Evolutionary conservation across 371 early-diverging fungal species (phyloP).

Genomic region (Cokeromyces recurvatus): DNA sequence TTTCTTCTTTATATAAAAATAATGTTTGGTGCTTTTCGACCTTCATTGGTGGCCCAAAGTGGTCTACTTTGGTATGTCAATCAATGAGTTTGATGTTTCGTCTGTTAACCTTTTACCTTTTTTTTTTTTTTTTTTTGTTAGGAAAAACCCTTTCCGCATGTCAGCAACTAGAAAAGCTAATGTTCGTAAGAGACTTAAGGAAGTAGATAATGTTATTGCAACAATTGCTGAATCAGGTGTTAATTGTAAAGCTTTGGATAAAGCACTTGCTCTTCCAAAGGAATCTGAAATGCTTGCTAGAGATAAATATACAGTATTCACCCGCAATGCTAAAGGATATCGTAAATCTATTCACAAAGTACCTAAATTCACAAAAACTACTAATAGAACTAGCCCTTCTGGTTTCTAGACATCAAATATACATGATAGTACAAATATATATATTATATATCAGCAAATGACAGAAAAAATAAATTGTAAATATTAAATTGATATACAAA

Average conservation of each 20-base stretch:
- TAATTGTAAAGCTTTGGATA: conserved; percentile 80
- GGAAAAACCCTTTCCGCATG: conserved; percentile 81
- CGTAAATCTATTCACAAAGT: conserved; percentile 96
- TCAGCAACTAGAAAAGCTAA: conserved; percentile 91
- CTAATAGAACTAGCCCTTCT: conserved; percentile 76
- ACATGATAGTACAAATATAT: neutral
- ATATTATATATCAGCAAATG: no score
- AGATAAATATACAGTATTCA: conserved; percentile 93
- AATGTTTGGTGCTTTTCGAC: conserved; percentile 79
- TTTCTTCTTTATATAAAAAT: neutral
- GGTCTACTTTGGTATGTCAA: conserved; percentile 64
- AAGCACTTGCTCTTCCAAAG: conserved; percentile 69
- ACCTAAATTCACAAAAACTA: conserved; percentile 90
- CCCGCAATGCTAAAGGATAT: conserved; percentile 72
- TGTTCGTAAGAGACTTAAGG: conserved; percentile 86
- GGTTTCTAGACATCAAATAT: conserved; percentile 53
- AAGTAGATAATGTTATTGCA: conserved; percentile 87
- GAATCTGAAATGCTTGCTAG: conserved; percentile 83
- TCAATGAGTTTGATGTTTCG: no score
- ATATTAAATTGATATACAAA: no score
- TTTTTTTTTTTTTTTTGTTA: conserved; percentile 6
- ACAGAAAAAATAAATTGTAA: no score
- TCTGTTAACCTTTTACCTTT: no score
- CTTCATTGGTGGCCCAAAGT: conserved; percentile 61
- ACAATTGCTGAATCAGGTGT: conserved; percentile 83